phyloP scores from a whole-genome alignment of 1,284 basidiomycete species.

The Ceratobasidium sp. region DNA sequence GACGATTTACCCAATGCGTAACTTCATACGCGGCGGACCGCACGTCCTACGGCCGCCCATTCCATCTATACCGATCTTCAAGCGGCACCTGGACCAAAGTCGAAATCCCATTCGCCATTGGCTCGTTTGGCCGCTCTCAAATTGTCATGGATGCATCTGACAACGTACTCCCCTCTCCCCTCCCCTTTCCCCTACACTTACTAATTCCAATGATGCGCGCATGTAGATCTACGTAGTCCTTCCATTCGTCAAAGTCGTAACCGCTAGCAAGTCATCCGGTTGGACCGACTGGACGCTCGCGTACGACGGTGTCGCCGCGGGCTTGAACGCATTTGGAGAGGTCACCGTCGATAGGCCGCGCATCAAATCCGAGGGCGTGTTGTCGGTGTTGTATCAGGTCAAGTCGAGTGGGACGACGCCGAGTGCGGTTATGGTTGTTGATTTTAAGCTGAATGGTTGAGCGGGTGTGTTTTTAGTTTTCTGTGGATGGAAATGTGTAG shows the following conservation, averaged over 20 bases:
- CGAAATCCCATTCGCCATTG: constrained; percentile 47
- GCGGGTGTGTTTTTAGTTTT: not conserved
- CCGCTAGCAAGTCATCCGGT: constrained; percentile 46
- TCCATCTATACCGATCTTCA: constrained; percentile 47
- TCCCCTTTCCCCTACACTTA: not conserved
- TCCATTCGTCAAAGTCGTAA: constrained; percentile 46
- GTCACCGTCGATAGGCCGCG: constrained; percentile 46
- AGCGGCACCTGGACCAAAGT: constrained; percentile 47
- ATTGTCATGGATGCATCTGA: constrained; percentile 48
- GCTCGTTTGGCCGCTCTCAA: constrained; percentile 46
- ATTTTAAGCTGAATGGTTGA: constrained; percentile 45
- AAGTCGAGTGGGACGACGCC: constrained; percentile 45
- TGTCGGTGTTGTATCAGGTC: constrained; percentile 46
- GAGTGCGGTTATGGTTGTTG: constrained; percentile 42
- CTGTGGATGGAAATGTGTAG: not conserved
- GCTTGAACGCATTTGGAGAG: constrained; percentile 48
- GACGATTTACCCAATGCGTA: constrained; percentile 49
- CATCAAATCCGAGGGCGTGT: constrained; percentile 44
- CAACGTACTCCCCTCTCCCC: constrained; percentile 23
- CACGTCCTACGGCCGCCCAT: constrained; percentile 41
- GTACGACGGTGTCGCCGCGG: constrained; percentile 45
- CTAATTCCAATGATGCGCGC: not conserved
- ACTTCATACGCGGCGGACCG: constrained; percentile 43
- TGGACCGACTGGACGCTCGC: constrained; percentile 49
- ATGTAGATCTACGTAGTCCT: constrained; percentile 45